A percentile compares a stretch with the other conserved stretches of the same genome.
These are phyloP conservation scores for Neonectria sp. DNA, from an alignment of 2,329 filamentous ascomycete genomes.

Conservation along the genomic window DNA sequence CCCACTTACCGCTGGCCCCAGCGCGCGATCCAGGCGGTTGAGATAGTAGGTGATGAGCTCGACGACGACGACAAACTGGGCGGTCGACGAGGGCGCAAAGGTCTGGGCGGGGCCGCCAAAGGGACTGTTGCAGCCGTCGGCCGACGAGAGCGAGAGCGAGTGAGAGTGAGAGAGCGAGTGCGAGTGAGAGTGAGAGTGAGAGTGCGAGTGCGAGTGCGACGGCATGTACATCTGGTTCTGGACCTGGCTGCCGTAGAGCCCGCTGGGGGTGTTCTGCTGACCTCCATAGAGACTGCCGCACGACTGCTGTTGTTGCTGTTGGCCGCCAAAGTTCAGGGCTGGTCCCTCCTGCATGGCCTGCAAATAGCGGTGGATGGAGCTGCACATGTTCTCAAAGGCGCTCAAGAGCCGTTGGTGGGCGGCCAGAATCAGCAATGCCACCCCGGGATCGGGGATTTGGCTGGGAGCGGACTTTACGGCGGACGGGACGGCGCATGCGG, in stretches of 20 bases:
- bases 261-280: background rate
- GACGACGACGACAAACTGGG: constrained; percentile 1
- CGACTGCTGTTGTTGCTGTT: background rate
- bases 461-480: background rate
- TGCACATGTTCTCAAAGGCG: constrained; percentile 10
- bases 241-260: too few species aligned
- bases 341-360: background rate
- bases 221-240: background rate
- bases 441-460: constrained; percentile 1
- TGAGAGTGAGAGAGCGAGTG: background rate
- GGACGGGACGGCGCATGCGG: background rate
- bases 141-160: background rate
- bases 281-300: background rate
- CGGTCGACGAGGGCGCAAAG: constrained; percentile 5
- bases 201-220: too few species aligned
- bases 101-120: background rate
- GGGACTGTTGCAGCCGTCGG: background rate
- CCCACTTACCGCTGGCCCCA: background rate
- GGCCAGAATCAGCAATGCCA: constrained; percentile 4
- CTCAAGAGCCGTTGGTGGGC: constrained; percentile 4
- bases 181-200: background rate
- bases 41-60: constrained; percentile 11
- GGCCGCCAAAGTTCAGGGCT: background rate
- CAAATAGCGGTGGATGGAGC: background rate
- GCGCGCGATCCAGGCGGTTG: constrained; percentile 1